phyloP scores from a whole-genome alignment of 805 yeast genomes.

The Lipomyces anomalus region DNA sequence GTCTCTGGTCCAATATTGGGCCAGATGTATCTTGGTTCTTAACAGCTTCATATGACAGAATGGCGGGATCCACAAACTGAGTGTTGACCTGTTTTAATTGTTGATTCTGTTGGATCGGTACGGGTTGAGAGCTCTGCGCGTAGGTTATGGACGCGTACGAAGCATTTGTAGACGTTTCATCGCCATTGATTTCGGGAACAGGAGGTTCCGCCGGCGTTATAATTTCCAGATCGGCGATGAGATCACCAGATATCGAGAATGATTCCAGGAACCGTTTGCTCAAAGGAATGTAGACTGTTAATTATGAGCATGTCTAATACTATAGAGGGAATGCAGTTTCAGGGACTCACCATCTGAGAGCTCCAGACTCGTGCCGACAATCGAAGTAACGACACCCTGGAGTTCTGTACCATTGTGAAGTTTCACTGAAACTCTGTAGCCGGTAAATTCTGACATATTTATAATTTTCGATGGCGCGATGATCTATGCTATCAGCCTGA shows the following conservation, averaged over 20 bases:
- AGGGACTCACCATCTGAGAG: conserved; percentile 36
- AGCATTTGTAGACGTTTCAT: neutral
- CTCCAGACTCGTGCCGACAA: conserved; percentile 37
- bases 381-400: conserved; percentile 40
- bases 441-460: conserved; percentile 2
- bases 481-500: no score
- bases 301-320: neutral
- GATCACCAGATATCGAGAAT: conserved; percentile 13
- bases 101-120: neutral
- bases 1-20: conserved; percentile 4
- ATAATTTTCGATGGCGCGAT: no score
- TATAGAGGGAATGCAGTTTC: conserved; percentile 8
- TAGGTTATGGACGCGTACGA: neutral
- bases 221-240: conserved; percentile 23
- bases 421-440: conserved; percentile 15
- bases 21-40: neutral
- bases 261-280: conserved; percentile 13
- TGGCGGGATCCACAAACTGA: conserved; percentile 21
- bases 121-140: neutral
- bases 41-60: conserved; percentile 7
- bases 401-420: conserved; percentile 25
- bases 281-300: neutral
- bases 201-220: conserved; percentile 33
- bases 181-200: neutral
- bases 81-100: neutral